Percentiles rank a stretch among this genome's conserved stretches.
phyloP scores from a whole-genome alignment of 2,329 filamentous ascomycete genomes.

The Talaromyces sp. region DNA sequence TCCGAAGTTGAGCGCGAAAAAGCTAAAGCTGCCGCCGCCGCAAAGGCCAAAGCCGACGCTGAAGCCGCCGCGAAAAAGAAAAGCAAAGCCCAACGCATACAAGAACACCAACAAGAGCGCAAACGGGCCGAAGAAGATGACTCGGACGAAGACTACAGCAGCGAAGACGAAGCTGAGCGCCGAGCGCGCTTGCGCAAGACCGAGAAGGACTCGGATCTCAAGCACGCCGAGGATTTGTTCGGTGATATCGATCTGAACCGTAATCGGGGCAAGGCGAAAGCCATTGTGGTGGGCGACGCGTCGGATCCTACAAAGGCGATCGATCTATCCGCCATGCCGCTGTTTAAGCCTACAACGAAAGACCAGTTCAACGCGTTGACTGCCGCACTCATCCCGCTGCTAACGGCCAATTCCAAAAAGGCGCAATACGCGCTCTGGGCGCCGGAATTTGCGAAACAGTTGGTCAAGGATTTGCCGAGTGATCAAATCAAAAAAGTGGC shows the following conservation, averaged over 20 bases:
- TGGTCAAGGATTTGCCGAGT: constrained; percentile 81
- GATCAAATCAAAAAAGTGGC: constrained; percentile 96
- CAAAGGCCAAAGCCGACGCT: constrained; percentile 83
- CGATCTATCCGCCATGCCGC: constrained; percentile 71
- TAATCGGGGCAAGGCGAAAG: constrained; percentile 60
- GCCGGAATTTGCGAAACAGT: constrained; percentile 83
- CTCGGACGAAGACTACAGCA: constrained; percentile 51
- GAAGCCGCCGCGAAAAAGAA: constrained; percentile 89
- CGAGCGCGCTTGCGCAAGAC: constrained; percentile 71
- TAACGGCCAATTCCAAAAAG: constrained; percentile 75
- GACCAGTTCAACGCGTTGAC: constrained; percentile 77
- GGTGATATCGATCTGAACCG: constrained; percentile 69
- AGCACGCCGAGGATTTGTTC: constrained; percentile 88
- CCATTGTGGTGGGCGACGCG: constrained; percentile 62
- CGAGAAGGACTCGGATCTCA: constrained; percentile 84
- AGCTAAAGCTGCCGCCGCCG: constrained; percentile 77
- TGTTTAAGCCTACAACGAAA: constrained; percentile 90
- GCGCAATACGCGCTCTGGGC: constrained; percentile 86
- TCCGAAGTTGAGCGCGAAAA: constrained; percentile 96
- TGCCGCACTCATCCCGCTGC: constrained; percentile 71
- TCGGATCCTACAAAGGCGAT: constrained; percentile 73
- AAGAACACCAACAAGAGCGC: constrained; percentile 68
- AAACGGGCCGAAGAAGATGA: constrained; percentile 50
- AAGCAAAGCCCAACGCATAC: constrained; percentile 78
- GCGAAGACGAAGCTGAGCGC: constrained; percentile 66